phyloP scores from a whole-genome alignment of 495 filamentous ascomycete species.

The Aspergillus cristatus region DNA sequence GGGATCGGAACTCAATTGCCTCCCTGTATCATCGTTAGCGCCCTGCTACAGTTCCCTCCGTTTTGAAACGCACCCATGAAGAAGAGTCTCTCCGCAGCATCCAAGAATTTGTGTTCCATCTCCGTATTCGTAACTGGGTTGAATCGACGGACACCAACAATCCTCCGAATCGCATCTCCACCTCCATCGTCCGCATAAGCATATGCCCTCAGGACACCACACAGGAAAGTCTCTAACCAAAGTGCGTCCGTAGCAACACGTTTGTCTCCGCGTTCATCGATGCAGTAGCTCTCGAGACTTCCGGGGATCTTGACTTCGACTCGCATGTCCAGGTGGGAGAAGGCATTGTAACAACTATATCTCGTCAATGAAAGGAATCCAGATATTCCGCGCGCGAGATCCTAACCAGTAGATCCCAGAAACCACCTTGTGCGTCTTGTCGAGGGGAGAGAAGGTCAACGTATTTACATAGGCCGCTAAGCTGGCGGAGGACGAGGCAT shows the following conservation, averaged over 20 bases:
- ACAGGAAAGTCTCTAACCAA: slow-evolving; percentile 96
- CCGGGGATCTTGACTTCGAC: slow-evolving; percentile 95
- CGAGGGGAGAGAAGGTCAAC: slow-evolving; percentile 77
- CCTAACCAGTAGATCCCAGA: slow-evolving; percentile 87
- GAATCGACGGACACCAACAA: slow-evolving; percentile 88
- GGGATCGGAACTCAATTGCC: slow-evolving; percentile 92
- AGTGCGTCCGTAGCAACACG: slow-evolving; percentile 82
- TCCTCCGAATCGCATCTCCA: slow-evolving; percentile 84
- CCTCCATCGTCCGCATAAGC: slow-evolving; percentile 92
- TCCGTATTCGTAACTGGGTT: slow-evolving; percentile 97
- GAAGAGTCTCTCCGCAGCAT: slow-evolving; percentile 89
- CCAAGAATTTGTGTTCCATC: slow-evolving; percentile 91
- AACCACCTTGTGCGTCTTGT: slow-evolving; percentile 81
- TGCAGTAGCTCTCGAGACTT: slow-evolving; percentile 88
- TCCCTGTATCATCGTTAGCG: slow-evolving; percentile 48
- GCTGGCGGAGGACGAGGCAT: slow-evolving; percentile 94
- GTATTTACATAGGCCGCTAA: slow-evolving; percentile 98
- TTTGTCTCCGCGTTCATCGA: slow-evolving; percentile 93
- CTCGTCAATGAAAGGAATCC: slow-evolving; percentile 12
- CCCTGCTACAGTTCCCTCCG: neutral
- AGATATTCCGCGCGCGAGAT: slow-evolving; percentile 3
- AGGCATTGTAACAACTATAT: slow-evolving; percentile 94
- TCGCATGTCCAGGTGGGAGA: slow-evolving; percentile 95
- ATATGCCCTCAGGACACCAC: slow-evolving; percentile 85
- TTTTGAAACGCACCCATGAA: slow-evolving; percentile 60